Base-by-base conservation (phyloP, 164 flowering plant genomes). In the Taxillus chinensis region DNA sequence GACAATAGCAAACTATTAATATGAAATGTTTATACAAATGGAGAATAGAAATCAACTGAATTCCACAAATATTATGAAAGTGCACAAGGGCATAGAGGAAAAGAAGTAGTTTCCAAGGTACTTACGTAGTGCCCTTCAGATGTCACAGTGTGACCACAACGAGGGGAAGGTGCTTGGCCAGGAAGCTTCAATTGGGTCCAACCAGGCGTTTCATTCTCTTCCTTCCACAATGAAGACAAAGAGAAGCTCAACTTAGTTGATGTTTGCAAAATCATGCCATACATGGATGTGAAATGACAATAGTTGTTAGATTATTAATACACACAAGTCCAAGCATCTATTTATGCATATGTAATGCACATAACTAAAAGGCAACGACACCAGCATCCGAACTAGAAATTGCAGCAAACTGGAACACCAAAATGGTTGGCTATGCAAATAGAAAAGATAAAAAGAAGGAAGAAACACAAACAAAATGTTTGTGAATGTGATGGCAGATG, bases 181-280 rank as follows among this genome's bases (percentile, higher is more conserved):
- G 97, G 99, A 86, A 95, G 96, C 87, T 87, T 95, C 75, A 95
- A 73, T 64, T 87, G 96, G 65, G 99, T 95, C 99, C 97, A 95
- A 69, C 93, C 95, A 65, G 99, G 97, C 50, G 82, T 67, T 82
- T 95, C 97, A 82, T 81, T 87, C 78, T 95, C 97, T 91, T 76
- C 80, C 96, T 82, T 90, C 83, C 92, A 81, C 83, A 84, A 83
- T 42, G 76, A 76, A 74, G 59, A 67, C 17, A 66, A 65, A 50
- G 61, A 59, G 5, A 55, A 55, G 16, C 5, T 7, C n/a, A 55
- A 55, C 58, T 17, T 17, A 38, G 58, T 17, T 15, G 5, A 55
- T 55, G n/a, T n/a, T 17, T 3, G 5, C 8, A 15, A n/a, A 5
- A 5, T 5, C 58, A 55, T 38, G 58, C 39, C 8, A 11, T 14